Percentiles rank a stretch among this genome's conserved stretches.
Conservation (phyloP, 202 grass and related monocot species). For the Saccharum hybrid region DNA sequence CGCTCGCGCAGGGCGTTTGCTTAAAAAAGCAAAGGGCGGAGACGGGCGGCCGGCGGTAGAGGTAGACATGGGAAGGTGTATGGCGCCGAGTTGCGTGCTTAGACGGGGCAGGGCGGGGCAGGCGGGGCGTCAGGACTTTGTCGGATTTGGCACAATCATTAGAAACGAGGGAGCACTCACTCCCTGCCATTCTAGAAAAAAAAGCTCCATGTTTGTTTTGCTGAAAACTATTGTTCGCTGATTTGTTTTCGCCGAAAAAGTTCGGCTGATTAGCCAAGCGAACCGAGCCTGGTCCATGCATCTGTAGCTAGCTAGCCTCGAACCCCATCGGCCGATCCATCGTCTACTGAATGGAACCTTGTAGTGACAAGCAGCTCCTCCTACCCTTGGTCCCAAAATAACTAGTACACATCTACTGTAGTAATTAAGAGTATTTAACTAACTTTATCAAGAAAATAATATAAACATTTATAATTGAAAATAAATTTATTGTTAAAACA, state of each 20-base stretch:
- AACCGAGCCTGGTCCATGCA: not conserved
- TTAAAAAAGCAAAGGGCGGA: slow-evolving; percentile 41
- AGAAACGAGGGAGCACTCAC: slow-evolving; percentile 74
- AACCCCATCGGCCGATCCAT: not conserved
- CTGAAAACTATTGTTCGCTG: too few species aligned
- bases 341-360: not conserved
- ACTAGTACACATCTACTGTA: too few species aligned
- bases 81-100: not conserved
- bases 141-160: slow-evolving; percentile 98
- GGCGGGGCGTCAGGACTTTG: slow-evolving; percentile 40
- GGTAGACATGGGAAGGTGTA: slow-evolving; percentile 51
- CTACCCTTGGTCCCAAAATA: too few species aligned
- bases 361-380: too few species aligned
- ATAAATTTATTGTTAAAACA: too few species aligned
- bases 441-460: too few species aligned
- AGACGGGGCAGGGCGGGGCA: not conserved
- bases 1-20: slow-evolving; percentile 36
- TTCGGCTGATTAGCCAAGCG: too few species aligned
- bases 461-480: too few species aligned
- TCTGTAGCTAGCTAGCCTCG: not conserved
- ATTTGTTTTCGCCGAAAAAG: too few species aligned
- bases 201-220: not conserved
- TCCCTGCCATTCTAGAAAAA: slow-evolving; percentile 70
- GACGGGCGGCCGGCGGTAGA: slow-evolving; percentile 39
- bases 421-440: too few species aligned